A percentile compares a stretch with the other conserved stretches of the same genome.
Conservation (phyloP, 2,329 filamentous ascomycete genomes). For the Fusarium sp. region DNA sequence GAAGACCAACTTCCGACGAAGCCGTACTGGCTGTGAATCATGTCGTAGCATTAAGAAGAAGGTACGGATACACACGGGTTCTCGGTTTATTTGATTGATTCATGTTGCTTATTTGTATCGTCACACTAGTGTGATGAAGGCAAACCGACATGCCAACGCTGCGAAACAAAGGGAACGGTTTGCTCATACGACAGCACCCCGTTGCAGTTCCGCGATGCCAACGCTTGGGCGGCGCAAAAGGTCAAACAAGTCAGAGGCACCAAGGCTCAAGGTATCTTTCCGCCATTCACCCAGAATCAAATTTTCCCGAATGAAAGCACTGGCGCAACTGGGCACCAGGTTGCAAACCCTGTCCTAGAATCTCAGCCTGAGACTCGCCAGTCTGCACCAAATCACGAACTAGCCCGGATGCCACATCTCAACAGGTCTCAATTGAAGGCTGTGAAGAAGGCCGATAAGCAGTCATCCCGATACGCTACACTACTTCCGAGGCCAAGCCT, state of each 20-base stretch:
- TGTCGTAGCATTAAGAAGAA: background rate
- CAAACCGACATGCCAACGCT: background rate
- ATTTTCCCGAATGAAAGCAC: background rate
- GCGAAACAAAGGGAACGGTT: background rate
- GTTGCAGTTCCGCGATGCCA: background rate
- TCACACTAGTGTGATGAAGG: background rate
- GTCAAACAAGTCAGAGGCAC: background rate
- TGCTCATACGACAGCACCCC: background rate
- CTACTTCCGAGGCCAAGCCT: background rate
- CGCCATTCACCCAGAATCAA: background rate
- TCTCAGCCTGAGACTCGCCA: background rate
- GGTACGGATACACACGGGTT: background rate
- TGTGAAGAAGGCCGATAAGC: rapidly evolving
- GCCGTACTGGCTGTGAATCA: background rate
- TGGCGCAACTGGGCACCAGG: background rate
- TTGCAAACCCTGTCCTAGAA: background rate
- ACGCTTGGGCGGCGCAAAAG: background rate
- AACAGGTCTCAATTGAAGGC: background rate
- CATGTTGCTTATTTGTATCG: background rate
- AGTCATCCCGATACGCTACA: rapidly evolving
- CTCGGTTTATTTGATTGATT: background rate
- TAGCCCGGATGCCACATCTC: background rate
- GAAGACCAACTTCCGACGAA: background rate
- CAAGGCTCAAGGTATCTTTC: rapidly evolving
- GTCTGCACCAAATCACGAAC: background rate